Conservation (phyloP, 2,329 filamentous ascomycete genomes). For the Epichloe scottii region DNA sequence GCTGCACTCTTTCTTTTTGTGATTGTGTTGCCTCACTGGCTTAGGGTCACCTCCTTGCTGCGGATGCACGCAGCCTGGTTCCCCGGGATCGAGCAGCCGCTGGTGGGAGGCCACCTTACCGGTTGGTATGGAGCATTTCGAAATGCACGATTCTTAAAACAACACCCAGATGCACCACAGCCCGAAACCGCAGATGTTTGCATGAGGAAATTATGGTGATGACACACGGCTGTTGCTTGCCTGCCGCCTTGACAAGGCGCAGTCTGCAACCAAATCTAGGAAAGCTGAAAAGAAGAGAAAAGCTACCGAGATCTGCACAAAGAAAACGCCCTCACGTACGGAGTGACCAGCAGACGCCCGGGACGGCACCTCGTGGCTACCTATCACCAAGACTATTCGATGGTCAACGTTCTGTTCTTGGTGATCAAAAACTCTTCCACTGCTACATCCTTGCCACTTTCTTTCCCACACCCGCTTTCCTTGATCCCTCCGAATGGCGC, state of each 20-base stretch:
- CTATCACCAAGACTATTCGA: slow-evolving; percentile 13
- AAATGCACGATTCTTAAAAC: neutral
- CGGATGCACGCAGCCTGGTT: slow-evolving; percentile 2
- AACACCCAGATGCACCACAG: neutral
- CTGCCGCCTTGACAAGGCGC: neutral
- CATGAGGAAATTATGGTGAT: neutral
- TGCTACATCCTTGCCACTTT: slow-evolving; percentile 34
- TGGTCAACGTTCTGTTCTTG: slow-evolving; percentile 31
- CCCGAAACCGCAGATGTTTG: neutral
- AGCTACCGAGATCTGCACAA: neutral
- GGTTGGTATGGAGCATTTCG: neutral
- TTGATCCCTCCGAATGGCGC: slow-evolving; percentile 37
- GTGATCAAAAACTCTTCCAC: slow-evolving; percentile 33
- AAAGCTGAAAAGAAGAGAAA: neutral
- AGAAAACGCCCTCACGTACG: neutral
- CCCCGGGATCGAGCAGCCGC: neutral
- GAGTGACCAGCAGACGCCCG: neutral
- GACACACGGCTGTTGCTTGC: neutral
- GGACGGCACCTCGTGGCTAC: neutral
- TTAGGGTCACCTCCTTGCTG: neutral
- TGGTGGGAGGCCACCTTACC: neutral
- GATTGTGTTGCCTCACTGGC: neutral
- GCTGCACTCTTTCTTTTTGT: neutral
- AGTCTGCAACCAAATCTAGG: neutral
- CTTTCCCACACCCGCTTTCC: slow-evolving; percentile 33